Evolutionary conservation across 495 filamentous ascomycete species (phyloP).

Genomic region (Penicillium angulare): DNA sequence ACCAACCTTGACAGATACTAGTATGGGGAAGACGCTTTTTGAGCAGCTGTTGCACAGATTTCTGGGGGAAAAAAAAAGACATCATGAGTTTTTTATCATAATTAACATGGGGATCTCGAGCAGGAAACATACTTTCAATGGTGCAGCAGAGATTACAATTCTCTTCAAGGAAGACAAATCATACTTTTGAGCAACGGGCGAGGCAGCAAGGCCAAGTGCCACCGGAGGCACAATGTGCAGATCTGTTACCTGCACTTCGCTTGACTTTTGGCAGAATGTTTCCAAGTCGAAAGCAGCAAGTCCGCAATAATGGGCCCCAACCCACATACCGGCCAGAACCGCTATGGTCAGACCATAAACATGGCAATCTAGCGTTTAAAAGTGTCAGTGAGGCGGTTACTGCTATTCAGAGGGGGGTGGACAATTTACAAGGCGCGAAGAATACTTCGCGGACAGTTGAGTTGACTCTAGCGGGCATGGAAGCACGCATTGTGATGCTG

Average conservation of each 20-base stretch:
- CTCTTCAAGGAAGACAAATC: conserved; percentile 4
- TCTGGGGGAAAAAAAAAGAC: not conserved
- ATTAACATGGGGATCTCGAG: not conserved
- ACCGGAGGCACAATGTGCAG: conserved; percentile 8
- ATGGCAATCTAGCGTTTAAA: conserved; percentile 5
- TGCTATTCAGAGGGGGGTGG: too few relatives aligned
- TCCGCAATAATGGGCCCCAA: conserved; percentile 7
- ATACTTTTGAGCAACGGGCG: conserved; percentile 9
- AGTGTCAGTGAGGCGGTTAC: not conserved
- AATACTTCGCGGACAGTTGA: conserved; percentile 8
- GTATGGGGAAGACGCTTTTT: conserved; percentile 7
- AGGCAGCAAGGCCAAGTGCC: conserved; percentile 5
- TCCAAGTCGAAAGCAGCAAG: conserved; percentile 9
- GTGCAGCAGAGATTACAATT: conserved; percentile 9
- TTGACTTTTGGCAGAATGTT: conserved; percentile 6
- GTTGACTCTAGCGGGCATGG: conserved; percentile 8
- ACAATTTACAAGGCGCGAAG: conserved; percentile 6
- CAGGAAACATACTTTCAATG: conserved; percentile 3
- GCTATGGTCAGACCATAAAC: conserved; percentile 4
- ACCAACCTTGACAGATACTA: conserved; percentile 5
- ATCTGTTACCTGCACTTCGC: conserved; percentile 11
- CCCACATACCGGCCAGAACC: conserved; percentile 10
- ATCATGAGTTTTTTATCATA: not conserved
- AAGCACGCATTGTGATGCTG: conserved; percentile 5
- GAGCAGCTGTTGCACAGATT: conserved; percentile 7